Base-by-base conservation (phyloP, 2,329 filamentous ascomycete genomes). In the Cladosporium halotolerans region DNA sequence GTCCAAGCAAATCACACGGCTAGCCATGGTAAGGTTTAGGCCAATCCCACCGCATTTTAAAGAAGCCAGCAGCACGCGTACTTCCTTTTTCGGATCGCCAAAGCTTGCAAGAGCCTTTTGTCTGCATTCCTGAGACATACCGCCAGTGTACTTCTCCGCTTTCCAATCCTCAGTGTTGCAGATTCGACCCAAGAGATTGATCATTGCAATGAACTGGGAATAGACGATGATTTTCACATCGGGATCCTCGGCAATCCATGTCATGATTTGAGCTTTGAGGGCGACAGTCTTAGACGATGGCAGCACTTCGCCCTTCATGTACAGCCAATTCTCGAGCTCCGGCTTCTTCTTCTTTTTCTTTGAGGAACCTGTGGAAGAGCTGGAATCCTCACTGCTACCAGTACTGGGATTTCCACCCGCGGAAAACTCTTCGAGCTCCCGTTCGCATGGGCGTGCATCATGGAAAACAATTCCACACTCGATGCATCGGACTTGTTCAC, bases 21-120 rank as follows among this genome's bases (percentile, higher is more conserved):
- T 69, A 0, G 83, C 82, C 65, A 77, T 77, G 0, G 80, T 82
- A 9, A 85, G 68, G 59, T 85, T 84, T 18, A 85, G 72, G 0
- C 79, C 78, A 48, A 72, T 67, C 2, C 82, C 81, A 32, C 82
- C 82, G 18, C 76, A 78, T 48, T 76, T 79, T 1, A 84, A 68
- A 0, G 78, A 78, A 1, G 78, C 76, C 10, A 86, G 69, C 56
- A 85, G 63, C 18, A 85, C 72, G 23, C 68, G 63, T 16, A 85
- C 71, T 28, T 68, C 71, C 8, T 69, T 65, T 0, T 71, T 47
- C 0, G 62, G 53, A 0, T 71, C 60, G 4, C 67, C 67, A 60
- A 85, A 85, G n/a, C n/a, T n/a, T n/a, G n/a, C n/a, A n/a, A 84
- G 72, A 0, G 72, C 71, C 11, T 72, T 69, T 1, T 76, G 68